Base-by-base conservation (phyloP, 495 filamentous ascomycete species). In the Aspergillus leporis region DNA sequence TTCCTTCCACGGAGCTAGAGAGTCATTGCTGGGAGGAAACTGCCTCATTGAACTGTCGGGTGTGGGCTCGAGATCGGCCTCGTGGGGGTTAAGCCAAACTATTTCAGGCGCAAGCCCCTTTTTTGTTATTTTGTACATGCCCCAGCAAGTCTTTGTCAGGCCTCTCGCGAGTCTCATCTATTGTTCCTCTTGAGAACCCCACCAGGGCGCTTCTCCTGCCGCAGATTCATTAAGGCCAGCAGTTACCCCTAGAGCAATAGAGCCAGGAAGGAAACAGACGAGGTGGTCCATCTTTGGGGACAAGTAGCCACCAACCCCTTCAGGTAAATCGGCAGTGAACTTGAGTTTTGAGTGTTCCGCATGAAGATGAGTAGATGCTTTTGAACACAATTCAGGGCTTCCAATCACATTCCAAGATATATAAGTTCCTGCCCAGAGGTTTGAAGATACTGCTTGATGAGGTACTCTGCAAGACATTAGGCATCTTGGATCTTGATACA, bases 221-320 rank as follows among this genome's bases (percentile, higher is more conserved):
- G 88, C 85, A 2, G 78, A 70, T 55, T 91, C 80, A 1, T 82
- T 82, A 41, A 84, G 56, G 2, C 91, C 91, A 36, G 83, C 88
- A 0, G 91, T 96, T 2, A 80, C 88, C 12, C 82, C 89, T 2
- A 94, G 79, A 0, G 90, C 91, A 60, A 94, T 91, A 16, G 90
- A 92, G 28, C 91, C 91, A 0, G 91, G 90, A 83, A 93, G 87
- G 77, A 93, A 94, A 76, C 91, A 96, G 52, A 93, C 91, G n/a
- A 94, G 78, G 68, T 96, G 91, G 65, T 94, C 91, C 91, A 96
- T 93, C 74, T 96, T 96, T 21, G 91, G 88, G 5, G 82, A 83
- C 23, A 92, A 62, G 0, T 68, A 55, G 1, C 78, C 71, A 45
- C 80, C 67, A 9, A 96, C 74, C 18, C 91, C 91, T 47, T 73